These are phyloP conservation scores for Hortiboletus rubellus DNA, from an alignment of 1,284 basidiomycete genomes.

Conservation along the genomic window DNA sequence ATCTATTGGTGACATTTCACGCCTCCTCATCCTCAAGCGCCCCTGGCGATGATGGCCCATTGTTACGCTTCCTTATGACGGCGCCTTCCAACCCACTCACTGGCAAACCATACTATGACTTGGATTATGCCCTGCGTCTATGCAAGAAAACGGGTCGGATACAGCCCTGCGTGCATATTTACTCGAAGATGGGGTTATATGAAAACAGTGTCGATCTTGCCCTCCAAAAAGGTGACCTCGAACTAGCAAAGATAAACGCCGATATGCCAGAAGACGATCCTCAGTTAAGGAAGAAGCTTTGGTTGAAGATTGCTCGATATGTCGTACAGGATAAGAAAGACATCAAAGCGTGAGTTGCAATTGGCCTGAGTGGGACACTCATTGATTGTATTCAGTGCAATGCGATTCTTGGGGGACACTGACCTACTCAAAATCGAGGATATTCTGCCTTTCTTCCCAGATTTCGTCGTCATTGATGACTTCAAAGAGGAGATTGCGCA, in stretches of 20 bases:
- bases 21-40: conserved; percentile 48
- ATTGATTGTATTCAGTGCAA: conserved; percentile 62
- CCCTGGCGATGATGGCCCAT: conserved; percentile 70
- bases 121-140: conserved; percentile 93
- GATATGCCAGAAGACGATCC: conserved; percentile 92
- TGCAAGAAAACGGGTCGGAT: conserved; percentile 83
- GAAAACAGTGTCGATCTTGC: conserved; percentile 97
- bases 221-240: conserved; percentile 88
- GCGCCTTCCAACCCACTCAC: conserved; percentile 83
- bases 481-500: conserved; percentile 99
- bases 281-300: conserved; percentile 87
- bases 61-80: conserved; percentile 85
- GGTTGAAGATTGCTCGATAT: conserved; percentile 97
- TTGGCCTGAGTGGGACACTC: conserved; percentile 6
- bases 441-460: conserved; percentile 98
- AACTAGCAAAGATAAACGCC: conserved; percentile 91
- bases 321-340: conserved; percentile 98
- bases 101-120: conserved; percentile 89
- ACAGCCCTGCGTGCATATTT: conserved; percentile 95
- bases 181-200: conserved; percentile 96
- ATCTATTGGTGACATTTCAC: conserved; percentile 89
- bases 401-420: conserved; percentile 94
- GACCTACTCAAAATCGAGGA: conserved; percentile 97
- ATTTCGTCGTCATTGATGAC: conserved; percentile 99
- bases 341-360: conserved; percentile 82